Evolutionary conservation across 2,329 filamentous ascomycete genomes (phyloP), one percentile per base, ranked within the genome.

Genomic region (Colletotrichum tabaci): DNA sequence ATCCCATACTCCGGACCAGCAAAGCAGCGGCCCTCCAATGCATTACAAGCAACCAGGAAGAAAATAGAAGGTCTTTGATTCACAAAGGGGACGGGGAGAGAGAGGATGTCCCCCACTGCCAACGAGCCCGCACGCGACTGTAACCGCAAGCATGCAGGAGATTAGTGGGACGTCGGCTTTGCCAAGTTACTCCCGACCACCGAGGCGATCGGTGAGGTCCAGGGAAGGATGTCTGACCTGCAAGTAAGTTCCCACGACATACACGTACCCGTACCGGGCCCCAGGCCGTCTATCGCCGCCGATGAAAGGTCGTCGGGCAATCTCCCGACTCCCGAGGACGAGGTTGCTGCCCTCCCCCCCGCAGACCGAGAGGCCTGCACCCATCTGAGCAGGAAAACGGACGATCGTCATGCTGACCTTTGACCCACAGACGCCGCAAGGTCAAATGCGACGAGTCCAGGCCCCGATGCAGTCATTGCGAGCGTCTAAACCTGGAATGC

Each of bases 391-490:
- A 7, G 1, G 52, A n/a, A 58, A 4, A 21, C 13, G 47, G 6
- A 44, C 9, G 47, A 47, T 38, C 26, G n/a, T 62, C 26, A 21
- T 10, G 52, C 63, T 61, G 57, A 72, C 55, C 12, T 40, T 16
- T 35, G 8, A 26, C 67, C 64, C 30, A 47, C 71, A 86, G 85
- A 73, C 84, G 86, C 47, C 82, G 86, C 71, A 89, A 88, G 78
- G 87, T 88, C 74, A 84, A 86, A 74, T 89, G 87, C 76, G 86
- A 88, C 74, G 87, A 89, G 78, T 82, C 84, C 73, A 83, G 85
- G 68, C 87, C 87, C 8, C 77, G 84, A 21, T 89, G 87, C 76
- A 84, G 81, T 61, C 87, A 88, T 75, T 89, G 87, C 78, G 85
- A 85, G 76, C 82, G 87, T 50, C 81, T 88, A 60, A 86, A 86